phyloP scores from a whole-genome alignment of 371 early-diverging fungal species.

The Blastocladiella emersonii region DNA sequence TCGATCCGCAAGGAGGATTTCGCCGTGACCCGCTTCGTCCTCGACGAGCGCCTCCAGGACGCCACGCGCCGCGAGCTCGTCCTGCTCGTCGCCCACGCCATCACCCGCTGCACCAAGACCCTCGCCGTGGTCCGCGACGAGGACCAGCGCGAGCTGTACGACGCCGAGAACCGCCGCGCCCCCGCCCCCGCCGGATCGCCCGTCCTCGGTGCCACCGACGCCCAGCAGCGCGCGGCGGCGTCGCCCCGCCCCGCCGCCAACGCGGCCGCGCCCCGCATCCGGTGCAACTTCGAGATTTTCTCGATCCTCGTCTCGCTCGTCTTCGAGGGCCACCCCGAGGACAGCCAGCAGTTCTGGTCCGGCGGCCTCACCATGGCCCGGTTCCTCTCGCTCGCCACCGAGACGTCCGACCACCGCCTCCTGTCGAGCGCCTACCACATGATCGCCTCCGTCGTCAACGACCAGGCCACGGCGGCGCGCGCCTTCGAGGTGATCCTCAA shows the following conservation, averaged over 20 bases:
- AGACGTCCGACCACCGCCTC: background rate
- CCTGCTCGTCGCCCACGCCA: background rate
- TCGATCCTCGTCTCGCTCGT: background rate
- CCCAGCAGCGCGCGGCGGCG: background rate
- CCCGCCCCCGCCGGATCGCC: too few relatives aligned
- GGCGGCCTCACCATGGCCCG: background rate
- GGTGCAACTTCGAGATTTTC: background rate
- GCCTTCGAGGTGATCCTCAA: slow-evolving; percentile 21
- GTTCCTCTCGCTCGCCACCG: background rate
- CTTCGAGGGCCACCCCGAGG: background rate
- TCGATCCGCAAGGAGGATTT: background rate
- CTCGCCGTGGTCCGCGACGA: background rate
- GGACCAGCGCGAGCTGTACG: background rate
- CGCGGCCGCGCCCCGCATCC: background rate
- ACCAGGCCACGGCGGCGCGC: slow-evolving; percentile 16
- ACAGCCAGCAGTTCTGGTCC: background rate
- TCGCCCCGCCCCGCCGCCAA: too few relatives aligned
- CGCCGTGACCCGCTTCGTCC: background rate
- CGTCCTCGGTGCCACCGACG: too few relatives aligned
- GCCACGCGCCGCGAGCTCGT: background rate
- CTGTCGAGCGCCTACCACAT: background rate
- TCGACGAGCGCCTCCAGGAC: background rate
- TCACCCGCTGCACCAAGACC: background rate
- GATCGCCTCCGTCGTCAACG: background rate
- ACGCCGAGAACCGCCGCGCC: too few relatives aligned